Evolutionary conservation across 768 basidiomycete genomes (phyloP).

Genomic region (Pulveroboletus sp.): DNA sequence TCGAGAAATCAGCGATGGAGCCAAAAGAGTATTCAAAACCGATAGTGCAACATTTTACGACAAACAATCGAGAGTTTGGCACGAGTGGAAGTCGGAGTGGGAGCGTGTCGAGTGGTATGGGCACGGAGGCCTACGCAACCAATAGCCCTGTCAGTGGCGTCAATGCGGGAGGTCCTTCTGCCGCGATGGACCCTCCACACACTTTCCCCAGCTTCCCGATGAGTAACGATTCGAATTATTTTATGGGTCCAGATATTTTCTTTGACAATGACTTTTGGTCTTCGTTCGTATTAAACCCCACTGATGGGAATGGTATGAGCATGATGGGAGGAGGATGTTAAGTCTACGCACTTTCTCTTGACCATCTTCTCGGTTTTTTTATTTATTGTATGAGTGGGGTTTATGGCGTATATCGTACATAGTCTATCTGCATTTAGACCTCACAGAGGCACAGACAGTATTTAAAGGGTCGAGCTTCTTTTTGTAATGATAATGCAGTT

Average conservation of each 20-base stretch:
- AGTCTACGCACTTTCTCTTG: neutral
- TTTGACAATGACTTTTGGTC: constrained; percentile 44
- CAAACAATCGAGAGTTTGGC: constrained; percentile 16
- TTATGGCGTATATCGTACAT: constrained; percentile 1
- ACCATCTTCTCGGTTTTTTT: neutral
- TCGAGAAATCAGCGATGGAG: constrained; percentile 23
- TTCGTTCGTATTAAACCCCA: constrained; percentile 37
- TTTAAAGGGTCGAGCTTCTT: neutral
- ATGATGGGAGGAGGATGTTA: constrained; percentile 9
- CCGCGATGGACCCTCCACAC: constrained; percentile 17
- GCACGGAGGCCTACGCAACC: constrained; percentile 9
- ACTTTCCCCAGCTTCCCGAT: constrained; percentile 22
- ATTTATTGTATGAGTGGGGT: neutral
- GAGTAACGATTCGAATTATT: constrained; percentile 27
- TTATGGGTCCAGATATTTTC: constrained; percentile 38
- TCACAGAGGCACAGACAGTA: neutral
- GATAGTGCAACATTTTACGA: constrained; percentile 21
- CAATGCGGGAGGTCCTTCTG: neutral
- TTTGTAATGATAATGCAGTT: neutral
- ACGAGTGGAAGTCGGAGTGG: constrained; percentile 16
- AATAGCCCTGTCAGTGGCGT: constrained; percentile 4
- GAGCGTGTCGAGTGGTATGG: constrained; percentile 16
- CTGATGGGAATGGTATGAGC: constrained; percentile 18
- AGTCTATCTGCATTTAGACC: constrained; percentile 6
- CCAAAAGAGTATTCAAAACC: constrained; percentile 17